Base-by-base conservation (phyloP, 805 yeast genomes). In the Saccharomycopsis vini region DNA sequence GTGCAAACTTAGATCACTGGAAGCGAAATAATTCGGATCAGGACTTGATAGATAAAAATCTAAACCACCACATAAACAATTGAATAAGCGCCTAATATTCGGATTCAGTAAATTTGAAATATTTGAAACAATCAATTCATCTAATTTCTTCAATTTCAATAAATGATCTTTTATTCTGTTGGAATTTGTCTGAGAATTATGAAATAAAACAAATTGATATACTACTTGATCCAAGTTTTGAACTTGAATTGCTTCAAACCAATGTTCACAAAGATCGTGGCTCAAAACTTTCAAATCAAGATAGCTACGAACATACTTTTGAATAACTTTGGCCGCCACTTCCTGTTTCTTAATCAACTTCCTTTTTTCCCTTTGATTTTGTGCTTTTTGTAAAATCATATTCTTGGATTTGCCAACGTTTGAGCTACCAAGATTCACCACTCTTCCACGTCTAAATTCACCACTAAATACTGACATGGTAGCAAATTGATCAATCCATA, bases 391-490 rank as follows among this genome's bases (percentile, higher is more conserved):
- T n/a, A 90, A 61, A 40, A 71, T 66, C 52, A 71, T 59, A 44
- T 64, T 53, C 47, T 67, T 60, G 58, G 70, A 55, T 49, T 62
- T 43, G 42, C 60, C 54, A 55, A 54, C 60, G 60, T 59, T 50
- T 52, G 68, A 50, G 58, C 81, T 64, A 55, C 90, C 72, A 52
- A 76, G 68, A 65, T 90, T 83, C 49, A 82, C 74, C 42, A 72
- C 73, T 30, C 82, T 65, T 42, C 77, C 66, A 50, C 76, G 71
- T 42, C 67, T 65, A 16, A 77, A 66, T 52, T 75, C 79, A 4
- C 94, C 94, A 9, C 77, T 72, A 63, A 84, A 85, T 63, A 79
- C 77, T 45, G 63, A 39, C 67, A 64, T 63, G n/a, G n/a, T n/a
- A n/a, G n/a, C n/a, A n/a, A n/a, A n/a, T n/a, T n/a, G n/a, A n/a